Base-by-base conservation (phyloP, 495 filamentous ascomycete genomes). In the Penicillium atrosanguineum region DNA sequence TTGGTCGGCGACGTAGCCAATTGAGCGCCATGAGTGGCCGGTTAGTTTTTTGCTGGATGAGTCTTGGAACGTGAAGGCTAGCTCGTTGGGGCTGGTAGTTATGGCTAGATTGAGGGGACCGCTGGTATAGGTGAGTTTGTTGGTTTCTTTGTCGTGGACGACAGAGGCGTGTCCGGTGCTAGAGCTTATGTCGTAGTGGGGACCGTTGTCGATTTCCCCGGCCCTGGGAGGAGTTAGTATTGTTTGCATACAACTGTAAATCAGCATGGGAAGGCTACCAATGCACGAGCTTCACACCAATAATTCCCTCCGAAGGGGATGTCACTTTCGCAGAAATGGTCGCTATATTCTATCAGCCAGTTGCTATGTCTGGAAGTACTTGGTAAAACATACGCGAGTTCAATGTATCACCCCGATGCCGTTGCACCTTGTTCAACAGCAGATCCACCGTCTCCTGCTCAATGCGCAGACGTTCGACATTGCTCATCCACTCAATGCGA, bases 201-300 rank as follows among this genome's bases (percentile, higher is more conserved):
- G 87, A 4, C 83, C 83, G 20, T 74, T 79, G 48, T 80, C 74
- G 0, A 73, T 48, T 50, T 67, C 49, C 23, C 72, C 72, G 23
- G 67, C 72, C 72, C 72, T 75, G 21, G 9, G 41, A 36, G 11
- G 23, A 20, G 26, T 51, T 8, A 51, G 28, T 25, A n/a, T 12
- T 7, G 23, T 14, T 41, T 1, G 4, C n/a, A 31, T 19, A 14
- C n/a, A 12, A 20, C 2, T 9, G n/a, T 1, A 29, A 16, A 7
- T 18, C 5, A 3, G n/a, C 2, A 12, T 8, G 16, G 1, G 19
- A 8, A 16, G 16, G 83, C 38, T 73, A 76, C 82, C 86, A 88
- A 60, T 90, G 86, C 0, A 82, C 82, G 7, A 81, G 72, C 48
- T 85, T 83, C 41, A 86, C 74, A 6, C 83, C 82, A 48, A 87